Evolutionary conservation across 1,284 basidiomycete genomes (phyloP).

Genomic region (Rhodotorula sp.): DNA sequence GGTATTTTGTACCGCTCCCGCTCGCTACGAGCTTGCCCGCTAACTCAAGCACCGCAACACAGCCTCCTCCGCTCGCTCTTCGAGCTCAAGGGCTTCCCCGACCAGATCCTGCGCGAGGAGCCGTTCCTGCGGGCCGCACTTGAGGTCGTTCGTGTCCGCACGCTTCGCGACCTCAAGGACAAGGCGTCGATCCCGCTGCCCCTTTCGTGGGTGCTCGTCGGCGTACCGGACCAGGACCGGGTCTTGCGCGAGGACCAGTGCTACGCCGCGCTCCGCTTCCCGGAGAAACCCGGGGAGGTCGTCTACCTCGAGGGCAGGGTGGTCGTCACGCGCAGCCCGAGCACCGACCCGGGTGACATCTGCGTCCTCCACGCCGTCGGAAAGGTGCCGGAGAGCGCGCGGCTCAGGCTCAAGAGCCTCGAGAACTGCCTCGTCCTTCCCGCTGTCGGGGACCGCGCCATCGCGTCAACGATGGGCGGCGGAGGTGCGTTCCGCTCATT

Average conservation of each 20-base stretch:
- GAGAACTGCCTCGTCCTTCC: conserved; percentile 48
- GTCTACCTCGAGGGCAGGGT: conserved; percentile 61
- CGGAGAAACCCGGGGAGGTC: conserved; percentile 20
- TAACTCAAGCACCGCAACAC: neutral
- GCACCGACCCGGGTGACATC: conserved; percentile 68
- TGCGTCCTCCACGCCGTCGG: conserved; percentile 65
- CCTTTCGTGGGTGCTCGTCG: conserved; percentile 67
- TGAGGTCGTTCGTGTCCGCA: conserved; percentile 61
- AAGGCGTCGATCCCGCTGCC: conserved; percentile 69
- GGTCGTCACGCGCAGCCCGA: conserved; percentile 65
- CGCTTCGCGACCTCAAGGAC: conserved; percentile 70
- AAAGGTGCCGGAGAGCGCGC: conserved; percentile 50
- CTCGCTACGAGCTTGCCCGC: neutral
- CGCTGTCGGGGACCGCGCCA: conserved; percentile 49
- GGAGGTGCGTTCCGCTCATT: conserved; percentile 5
- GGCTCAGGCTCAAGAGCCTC: neutral
- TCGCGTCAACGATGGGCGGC: conserved; percentile 29
- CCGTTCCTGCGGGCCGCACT: conserved; percentile 62
- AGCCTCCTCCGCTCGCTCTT: conserved; percentile 47
- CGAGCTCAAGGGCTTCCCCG: neutral
- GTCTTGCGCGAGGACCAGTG: conserved; percentile 55
- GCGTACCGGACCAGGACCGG: conserved; percentile 72
- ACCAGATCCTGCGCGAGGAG: conserved; percentile 46
- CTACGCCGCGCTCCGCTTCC: conserved; percentile 52
- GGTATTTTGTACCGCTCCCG: conserved; percentile 16